Conservation (phyloP, 129 eudicot species). For the Artemisia tridentata region DNA sequence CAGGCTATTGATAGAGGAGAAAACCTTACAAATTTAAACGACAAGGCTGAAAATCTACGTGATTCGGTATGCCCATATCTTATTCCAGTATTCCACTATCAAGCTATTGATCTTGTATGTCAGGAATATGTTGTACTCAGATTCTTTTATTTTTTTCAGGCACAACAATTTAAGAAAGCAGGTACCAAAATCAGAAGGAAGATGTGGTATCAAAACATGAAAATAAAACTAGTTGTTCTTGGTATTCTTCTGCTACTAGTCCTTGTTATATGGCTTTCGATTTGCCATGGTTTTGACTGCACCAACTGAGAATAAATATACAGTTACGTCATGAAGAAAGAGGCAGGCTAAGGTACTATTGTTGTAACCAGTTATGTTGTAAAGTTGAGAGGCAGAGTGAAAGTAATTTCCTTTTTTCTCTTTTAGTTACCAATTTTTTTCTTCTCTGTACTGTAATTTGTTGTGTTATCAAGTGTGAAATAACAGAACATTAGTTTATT, state of each 20-base stretch:
- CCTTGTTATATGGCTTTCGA: slow-evolving; percentile 75
- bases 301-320: slow-evolving; percentile 38
- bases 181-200: slow-evolving; percentile 70
- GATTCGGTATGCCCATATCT: slow-evolving; percentile 49
- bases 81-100: slow-evolving; percentile 4
- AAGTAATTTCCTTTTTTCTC: slow-evolving; percentile 17
- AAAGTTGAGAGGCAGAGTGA: slow-evolving; percentile 32
- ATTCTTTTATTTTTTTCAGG: slow-evolving; percentile 31
- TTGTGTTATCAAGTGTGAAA: slow-evolving; percentile 31
- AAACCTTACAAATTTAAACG: slow-evolving; percentile 45
- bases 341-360: slow-evolving; percentile 6
- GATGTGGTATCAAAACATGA: slow-evolving; percentile 94
- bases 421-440: slow-evolving; percentile 18
- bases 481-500: slow-evolving; percentile 22
- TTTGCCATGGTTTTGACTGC: slow-evolving; percentile 87
- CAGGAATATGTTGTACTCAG: background rate
- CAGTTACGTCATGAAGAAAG: background rate
- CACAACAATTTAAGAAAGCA: slow-evolving; percentile 54
- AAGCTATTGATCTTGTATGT: background rate
- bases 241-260: slow-evolving; percentile 69
- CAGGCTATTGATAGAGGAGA: slow-evolving; percentile 84
- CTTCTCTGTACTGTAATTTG: slow-evolving; percentile 5
- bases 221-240: slow-evolving; percentile 79
- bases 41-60: slow-evolving; percentile 75
- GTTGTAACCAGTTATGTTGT: slow-evolving; percentile 19